Evolutionary conservation across 2,329 filamentous ascomycete species (phyloP), one percentile per base, ranked within the genome.

Genomic region (Phialocephala sp.): DNA sequence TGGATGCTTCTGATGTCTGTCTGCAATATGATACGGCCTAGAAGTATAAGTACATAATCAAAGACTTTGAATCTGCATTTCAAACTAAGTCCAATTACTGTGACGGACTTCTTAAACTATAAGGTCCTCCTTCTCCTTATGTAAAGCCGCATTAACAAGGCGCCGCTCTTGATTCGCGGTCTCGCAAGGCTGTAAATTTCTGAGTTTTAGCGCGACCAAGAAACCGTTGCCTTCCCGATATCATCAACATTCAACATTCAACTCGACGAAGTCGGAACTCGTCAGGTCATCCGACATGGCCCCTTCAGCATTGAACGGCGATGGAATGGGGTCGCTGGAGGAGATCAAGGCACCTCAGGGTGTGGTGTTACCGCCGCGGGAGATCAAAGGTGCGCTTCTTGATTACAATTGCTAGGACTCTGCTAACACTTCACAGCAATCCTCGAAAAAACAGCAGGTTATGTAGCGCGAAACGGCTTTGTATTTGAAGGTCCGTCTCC

Each of bases 361-460:
- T 68, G 85, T 97, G 69, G 91, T 97, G 64, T 85, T 97, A 62
- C 95, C 95, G 24, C 95, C 81, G 22, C 87, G 89, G 76, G 91
- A 94, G 76, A 93, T 97, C 75, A 89, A 93, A 83, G 83, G 84
- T 83, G 72, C 66, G 24, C 22, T 22, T 12, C 60, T 37, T 37
- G 18, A 50, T 52, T 27, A 27, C 50, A 36, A 2, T 36, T 27
- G 15, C 57, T 82, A 83, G 77, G 79, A 47, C 60, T 58, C 54
- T 68, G 63, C 72, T 77, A 72, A 76, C 68, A 50, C 45, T 18
- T 50, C 18, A 57, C 67, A 84, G 84, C 83, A 22, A 86, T 94
- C 71, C 89, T 99, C 75, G 94, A 97, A 79, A 98, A 97, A 82
- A 97, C 94, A 14, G 94, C 95, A 61, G 93, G 93, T 56, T 98